Evolutionary conservation across 345 rosid species (phyloP).

Genomic region (Syzygium aromaticum): DNA sequence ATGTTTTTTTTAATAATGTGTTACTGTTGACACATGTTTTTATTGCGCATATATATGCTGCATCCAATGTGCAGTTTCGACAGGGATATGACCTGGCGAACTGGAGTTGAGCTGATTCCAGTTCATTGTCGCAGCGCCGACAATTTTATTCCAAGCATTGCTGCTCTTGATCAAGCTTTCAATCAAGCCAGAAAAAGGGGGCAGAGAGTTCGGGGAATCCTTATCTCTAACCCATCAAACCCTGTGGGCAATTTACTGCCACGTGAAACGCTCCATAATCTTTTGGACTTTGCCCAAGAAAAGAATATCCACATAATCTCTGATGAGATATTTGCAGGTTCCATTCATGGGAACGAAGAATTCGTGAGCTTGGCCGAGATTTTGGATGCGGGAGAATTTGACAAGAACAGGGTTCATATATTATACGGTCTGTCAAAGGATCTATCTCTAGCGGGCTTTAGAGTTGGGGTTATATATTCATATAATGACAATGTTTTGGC

Average conservation of each 20-base stretch:
- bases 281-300: conserved; percentile 65
- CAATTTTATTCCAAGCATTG: conserved; percentile 49
- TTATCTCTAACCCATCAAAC: conserved; percentile 79
- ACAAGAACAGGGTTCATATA: conserved; percentile 76
- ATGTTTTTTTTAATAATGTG: background rate
- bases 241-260: conserved; percentile 79
- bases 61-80: conserved; percentile 55
- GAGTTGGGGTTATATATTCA: conserved; percentile 76
- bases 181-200: conserved; percentile 84
- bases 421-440: conserved; percentile 86
- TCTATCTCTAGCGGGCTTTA: conserved; percentile 78
- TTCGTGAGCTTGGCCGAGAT: conserved; percentile 87
- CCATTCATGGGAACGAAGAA: conserved; percentile 53
- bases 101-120: conserved; percentile 83
- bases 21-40: background rate
- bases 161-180: conserved; percentile 74
- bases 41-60: background rate
- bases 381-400: conserved; percentile 45
- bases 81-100: conserved; percentile 66
- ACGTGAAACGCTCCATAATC: conserved; percentile 41
- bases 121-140: conserved; percentile 85
- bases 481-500: conserved; percentile 53
- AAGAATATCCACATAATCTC: conserved; percentile 80
- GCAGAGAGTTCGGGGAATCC: conserved; percentile 57
- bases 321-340: conserved; percentile 86